Percentiles rank a stretch among this genome's conserved stretches.
Evolutionary conservation across 148 eudicot species (phyloP).

Genomic region (Arbutus unedo): DNA sequence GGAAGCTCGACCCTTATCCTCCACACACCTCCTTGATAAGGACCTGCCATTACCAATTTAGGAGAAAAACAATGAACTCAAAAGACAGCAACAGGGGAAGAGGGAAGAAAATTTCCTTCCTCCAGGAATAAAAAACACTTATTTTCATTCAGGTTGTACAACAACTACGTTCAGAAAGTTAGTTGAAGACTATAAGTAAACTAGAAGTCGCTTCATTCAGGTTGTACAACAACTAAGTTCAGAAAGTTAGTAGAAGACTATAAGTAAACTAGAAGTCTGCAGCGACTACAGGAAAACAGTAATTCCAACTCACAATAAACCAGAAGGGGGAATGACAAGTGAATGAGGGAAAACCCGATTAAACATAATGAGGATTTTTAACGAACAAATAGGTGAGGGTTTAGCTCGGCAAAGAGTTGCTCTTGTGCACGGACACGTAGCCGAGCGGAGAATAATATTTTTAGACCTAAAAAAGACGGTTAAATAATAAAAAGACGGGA

Average conservation of each 20-base stretch:
- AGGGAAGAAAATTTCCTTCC: constrained; percentile 5
- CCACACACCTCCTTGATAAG: constrained; percentile 91
- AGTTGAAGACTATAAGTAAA: background rate
- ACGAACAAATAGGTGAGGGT: no score
- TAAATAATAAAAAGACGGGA: no score
- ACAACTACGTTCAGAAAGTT: background rate
- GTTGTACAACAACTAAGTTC: background rate
- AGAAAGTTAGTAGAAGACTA: background rate
- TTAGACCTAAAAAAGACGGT: no score
- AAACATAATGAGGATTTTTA: no score
- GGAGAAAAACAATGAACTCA: background rate
- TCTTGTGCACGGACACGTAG: no score
- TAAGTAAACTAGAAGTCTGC: no score
- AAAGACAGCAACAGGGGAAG: background rate
- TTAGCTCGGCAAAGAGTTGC: no score
- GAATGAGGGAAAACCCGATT: no score
- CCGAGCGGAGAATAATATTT: no score
- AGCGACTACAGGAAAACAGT: no score
- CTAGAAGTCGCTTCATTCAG: background rate
- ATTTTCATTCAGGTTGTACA: background rate
- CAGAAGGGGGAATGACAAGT: no score
- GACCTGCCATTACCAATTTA: constrained; percentile 51
- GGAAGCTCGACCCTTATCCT: constrained; percentile 81
- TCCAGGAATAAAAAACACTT: background rate
- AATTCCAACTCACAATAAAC: no score